Evolutionary conservation across 176 grass and related monocot genomes (phyloP).

Genomic region (Cymbopogon citratus): DNA sequence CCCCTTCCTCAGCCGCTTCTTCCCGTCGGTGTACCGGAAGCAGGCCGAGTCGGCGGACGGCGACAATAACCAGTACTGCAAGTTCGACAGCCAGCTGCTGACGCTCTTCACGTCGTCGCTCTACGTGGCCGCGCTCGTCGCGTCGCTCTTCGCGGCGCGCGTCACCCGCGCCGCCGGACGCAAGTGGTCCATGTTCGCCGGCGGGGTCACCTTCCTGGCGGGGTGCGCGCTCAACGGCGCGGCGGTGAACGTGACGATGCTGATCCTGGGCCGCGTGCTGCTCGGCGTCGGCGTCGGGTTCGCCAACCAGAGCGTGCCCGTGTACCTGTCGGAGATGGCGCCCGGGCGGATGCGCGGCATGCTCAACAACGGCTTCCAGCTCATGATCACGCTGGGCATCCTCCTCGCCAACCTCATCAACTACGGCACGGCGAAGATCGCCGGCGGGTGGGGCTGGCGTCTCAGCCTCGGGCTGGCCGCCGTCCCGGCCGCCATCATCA

Average conservation of each 20-base stretch:
- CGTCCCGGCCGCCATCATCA: too few species aligned
- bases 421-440: neutral
- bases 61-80: constrained; percentile 60
- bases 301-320: constrained; percentile 55
- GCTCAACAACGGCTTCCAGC: constrained; percentile 36
- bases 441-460: constrained; percentile 20
- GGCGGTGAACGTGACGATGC: constrained; percentile 43
- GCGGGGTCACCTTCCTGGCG: constrained; percentile 39
- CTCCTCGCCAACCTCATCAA: constrained; percentile 12
- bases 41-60: neutral
- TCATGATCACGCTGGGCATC: constrained; percentile 25
- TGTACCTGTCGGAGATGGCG: constrained; percentile 49
- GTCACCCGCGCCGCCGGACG: constrained; percentile 37
- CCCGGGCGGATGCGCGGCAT: constrained; percentile 29
- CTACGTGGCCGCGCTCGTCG: constrained; percentile 46
- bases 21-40: constrained; percentile 57
- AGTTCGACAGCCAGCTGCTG: constrained; percentile 59
- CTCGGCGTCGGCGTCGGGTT: constrained; percentile 65
- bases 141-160: constrained; percentile 44
- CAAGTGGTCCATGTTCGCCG: constrained; percentile 63
- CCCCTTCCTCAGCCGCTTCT: constrained; percentile 53
- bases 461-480: constrained; percentile 16
- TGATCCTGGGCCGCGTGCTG: constrained; percentile 58
- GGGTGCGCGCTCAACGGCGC: constrained; percentile 44
- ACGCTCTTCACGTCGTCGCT: constrained; percentile 52